Base-by-base conservation (phyloP, 1,139 yeast genomes). In the Debaryomycetaceae sp. region DNA sequence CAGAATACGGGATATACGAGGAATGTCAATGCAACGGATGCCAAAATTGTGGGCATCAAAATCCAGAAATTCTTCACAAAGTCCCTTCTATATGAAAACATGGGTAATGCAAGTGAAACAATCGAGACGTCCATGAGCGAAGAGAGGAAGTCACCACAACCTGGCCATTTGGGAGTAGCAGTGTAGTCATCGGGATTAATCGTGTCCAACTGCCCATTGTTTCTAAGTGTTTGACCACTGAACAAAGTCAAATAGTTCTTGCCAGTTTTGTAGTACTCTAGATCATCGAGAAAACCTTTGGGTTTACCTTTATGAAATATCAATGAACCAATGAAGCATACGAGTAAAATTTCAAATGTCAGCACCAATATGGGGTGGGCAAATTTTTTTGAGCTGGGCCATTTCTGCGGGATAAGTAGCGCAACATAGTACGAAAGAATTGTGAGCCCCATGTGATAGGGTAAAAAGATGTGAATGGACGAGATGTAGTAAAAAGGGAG, bases 81-180 rank as follows among this genome's bases (percentile, higher is more conserved):
- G 55, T 87, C 95, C 17, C 65, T 65, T 39, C 95, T 68, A 61
- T 85, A 87, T 22, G 86, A 80, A 61, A 76, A 87, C 89, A 87
- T 84, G 1, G 95, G 91, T 44, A 87, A 66, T 22, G 91, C 80
- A 40, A 87, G 68, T 1, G 91, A 80, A 1, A 86, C 90, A 63
- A 87, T 87, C 3, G 89, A 80, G 5, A 85, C 76, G 54, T 86
- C 95, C 84, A 87, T 81, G 49, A 87, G 60, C 0, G 90, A 78
- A 6, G 83, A 65, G 36, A 87, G 71, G 9, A 87, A 70, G 57
- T 87, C 95, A 1, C 95, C 95, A 36, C 93, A 87, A 0, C 95
- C 95, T 0, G 95, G 95, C 78, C 83, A 76, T 36, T 65, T 63
- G 1, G 76, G 75, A 7, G 72, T 66, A 3, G 65, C 59, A 0